phyloP scores from a whole-genome alignment of 306 rosid species.

The Malus asiatica region DNA sequence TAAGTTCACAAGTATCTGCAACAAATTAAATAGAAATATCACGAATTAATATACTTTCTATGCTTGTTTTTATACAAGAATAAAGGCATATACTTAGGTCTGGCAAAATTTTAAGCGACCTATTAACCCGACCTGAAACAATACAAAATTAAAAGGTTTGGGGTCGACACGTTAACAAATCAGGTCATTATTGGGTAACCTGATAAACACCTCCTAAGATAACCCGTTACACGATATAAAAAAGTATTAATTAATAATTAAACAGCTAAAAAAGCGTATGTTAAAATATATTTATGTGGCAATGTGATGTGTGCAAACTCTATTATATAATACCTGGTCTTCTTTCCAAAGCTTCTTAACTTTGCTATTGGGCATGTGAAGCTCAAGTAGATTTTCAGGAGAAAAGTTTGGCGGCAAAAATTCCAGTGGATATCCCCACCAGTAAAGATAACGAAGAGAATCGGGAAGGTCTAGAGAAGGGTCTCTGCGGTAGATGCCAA shows the following conservation, averaged over 20 bases:
- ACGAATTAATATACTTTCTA: neutral
- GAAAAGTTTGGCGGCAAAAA: neutral
- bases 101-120: too few species aligned
- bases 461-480: neutral
- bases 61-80: neutral
- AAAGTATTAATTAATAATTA: too few species aligned
- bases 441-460: neutral
- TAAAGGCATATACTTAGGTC: too few species aligned
- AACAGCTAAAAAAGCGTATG: too few species aligned
- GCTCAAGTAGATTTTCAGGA: neutral
- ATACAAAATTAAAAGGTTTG: too few species aligned
- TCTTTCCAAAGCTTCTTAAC: neutral
- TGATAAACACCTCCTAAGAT: too few species aligned
- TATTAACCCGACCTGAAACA: too few species aligned
- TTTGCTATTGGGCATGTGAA: accelerated
- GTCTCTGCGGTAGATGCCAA: too few species aligned
- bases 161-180: too few species aligned
- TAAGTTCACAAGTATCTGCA: neutral
- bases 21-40: neutral
- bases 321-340: neutral
- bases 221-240: neutral
- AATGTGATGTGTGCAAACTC: too few species aligned
- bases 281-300: too few species aligned
- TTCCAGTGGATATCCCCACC: accelerated
- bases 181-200: too few species aligned